Conservation (phyloP, 768 basidiomycete genomes). For the Suillus placidus region DNA sequence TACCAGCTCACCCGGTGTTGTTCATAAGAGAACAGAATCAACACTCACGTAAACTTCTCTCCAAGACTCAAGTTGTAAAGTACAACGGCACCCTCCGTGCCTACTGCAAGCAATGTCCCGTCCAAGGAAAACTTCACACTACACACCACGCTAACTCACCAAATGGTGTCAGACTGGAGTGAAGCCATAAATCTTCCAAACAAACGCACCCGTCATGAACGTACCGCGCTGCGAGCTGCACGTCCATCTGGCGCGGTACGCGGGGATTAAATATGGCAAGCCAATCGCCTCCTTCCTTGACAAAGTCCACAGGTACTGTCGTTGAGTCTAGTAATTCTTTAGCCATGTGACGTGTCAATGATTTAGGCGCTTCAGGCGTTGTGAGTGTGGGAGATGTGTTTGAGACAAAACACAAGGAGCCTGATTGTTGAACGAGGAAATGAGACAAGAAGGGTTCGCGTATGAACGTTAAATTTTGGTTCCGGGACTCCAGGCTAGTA, state of each 20-base stretch:
- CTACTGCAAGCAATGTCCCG: slow-evolving; percentile 90
- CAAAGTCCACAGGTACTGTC: slow-evolving; percentile 30
- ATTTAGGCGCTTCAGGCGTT: not conserved
- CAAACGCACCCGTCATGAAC: slow-evolving; percentile 5
- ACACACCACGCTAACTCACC: slow-evolving; percentile 65
- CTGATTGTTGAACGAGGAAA: not conserved
- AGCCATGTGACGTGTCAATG: not conserved
- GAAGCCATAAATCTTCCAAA: slow-evolving; percentile 7
- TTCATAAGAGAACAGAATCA: not conserved
- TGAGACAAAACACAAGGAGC: too few species aligned
- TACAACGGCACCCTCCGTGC: slow-evolving; percentile 32
- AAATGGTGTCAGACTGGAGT: not conserved
- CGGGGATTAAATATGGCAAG: slow-evolving; percentile 86
- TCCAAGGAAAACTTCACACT: slow-evolving; percentile 95
- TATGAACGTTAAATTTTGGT: not conserved
- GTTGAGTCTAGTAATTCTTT: slow-evolving; percentile 25
- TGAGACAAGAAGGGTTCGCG: not conserved
- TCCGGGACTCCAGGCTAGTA: not conserved
- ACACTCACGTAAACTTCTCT: slow-evolving; percentile 31
- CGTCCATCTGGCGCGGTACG: slow-evolving; percentile 77
- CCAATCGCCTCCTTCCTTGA: slow-evolving; percentile 83
- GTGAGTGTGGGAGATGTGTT: not conserved
- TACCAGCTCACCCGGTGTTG: not conserved
- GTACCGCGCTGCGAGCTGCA: slow-evolving; percentile 44
- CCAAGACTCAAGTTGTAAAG: slow-evolving; percentile 30